phyloP scores from a whole-genome alignment of 495 filamentous ascomycete genomes.

The Zalerion maritima region DNA sequence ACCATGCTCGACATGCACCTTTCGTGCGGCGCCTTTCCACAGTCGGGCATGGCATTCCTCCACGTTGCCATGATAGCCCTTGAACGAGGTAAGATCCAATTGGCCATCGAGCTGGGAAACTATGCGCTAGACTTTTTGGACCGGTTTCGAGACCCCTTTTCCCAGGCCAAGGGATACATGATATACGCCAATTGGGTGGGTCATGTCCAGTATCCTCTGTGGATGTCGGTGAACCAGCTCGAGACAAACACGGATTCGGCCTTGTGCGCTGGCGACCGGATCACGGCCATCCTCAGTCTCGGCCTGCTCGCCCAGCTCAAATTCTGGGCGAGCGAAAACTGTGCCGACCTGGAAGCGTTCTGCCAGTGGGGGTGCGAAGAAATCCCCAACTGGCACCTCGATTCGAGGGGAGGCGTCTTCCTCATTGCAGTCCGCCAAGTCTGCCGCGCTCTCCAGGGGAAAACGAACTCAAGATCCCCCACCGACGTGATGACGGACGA shows the following conservation, averaged over 20 bases:
- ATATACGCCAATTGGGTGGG: slow-evolving; percentile 60
- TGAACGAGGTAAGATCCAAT: slow-evolving; percentile 51
- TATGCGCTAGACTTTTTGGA: slow-evolving; percentile 53
- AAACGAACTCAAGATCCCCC: slow-evolving; percentile 45
- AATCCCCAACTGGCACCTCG: slow-evolving; percentile 54
- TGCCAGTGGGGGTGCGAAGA: slow-evolving; percentile 63
- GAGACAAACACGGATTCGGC: slow-evolving; percentile 59
- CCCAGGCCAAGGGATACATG: slow-evolving; percentile 54
- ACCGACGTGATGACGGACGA: slow-evolving; percentile 55
- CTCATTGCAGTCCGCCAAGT: slow-evolving; percentile 59
- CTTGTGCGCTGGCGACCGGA: slow-evolving; percentile 56
- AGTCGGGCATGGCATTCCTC: slow-evolving; percentile 62
- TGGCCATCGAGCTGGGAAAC: slow-evolving; percentile 49
- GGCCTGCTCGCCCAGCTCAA: slow-evolving; percentile 56
- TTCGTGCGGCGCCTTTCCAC: slow-evolving; percentile 47
- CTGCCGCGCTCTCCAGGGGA: slow-evolving; percentile 68
- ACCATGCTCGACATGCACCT: slow-evolving; percentile 59
- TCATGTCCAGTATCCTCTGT: slow-evolving; percentile 52
- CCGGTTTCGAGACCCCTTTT: slow-evolving; percentile 50
- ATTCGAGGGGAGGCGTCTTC: slow-evolving; percentile 66
- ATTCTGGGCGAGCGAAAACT: slow-evolving; percentile 60
- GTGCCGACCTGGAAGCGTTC: slow-evolving; percentile 59
- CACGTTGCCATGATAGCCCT: slow-evolving; percentile 61
- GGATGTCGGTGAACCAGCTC: slow-evolving; percentile 42
- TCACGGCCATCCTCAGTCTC: slow-evolving; percentile 58